phyloP scores from a whole-genome alignment of 2,329 filamentous ascomycete species.

The Claviceps monticola region DNA sequence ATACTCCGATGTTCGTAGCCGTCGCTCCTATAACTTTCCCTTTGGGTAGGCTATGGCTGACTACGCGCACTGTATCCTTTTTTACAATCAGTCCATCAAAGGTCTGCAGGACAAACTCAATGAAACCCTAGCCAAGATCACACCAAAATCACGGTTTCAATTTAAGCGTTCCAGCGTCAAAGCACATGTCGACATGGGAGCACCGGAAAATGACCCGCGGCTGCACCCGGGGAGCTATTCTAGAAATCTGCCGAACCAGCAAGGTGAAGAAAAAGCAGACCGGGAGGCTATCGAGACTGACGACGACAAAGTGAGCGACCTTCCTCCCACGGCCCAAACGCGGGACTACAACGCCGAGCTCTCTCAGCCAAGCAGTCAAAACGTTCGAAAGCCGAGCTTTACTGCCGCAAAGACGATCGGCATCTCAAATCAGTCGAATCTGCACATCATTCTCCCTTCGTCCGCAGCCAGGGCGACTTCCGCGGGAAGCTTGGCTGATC shows the following conservation, averaged over 20 bases:
- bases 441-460: conserved; percentile 64
- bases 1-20: conserved; percentile 54
- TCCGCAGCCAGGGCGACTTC: conserved; percentile 58
- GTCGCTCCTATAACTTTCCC: neutral
- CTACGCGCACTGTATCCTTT: neutral
- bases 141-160: conserved; percentile 67
- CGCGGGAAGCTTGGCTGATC: conserved; percentile 57
- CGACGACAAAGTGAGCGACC: conserved; percentile 26
- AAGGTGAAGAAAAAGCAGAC: conserved; percentile 6
- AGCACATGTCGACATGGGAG: conserved; percentile 28
- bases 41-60: neutral
- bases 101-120: conserved; percentile 65
- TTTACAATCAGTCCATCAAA: conserved; percentile 52
- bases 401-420: conserved; percentile 45
- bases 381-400: conserved; percentile 48
- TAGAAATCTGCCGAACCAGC: conserved; percentile 13
- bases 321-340: conserved; percentile 22
- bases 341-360: conserved; percentile 46
- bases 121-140: conserved; percentile 50
- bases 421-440: conserved; percentile 51
- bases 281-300: conserved; percentile 10
- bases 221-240: conserved; percentile 22
- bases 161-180: conserved; percentile 41
- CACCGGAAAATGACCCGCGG: conserved; percentile 28
- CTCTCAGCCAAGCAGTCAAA: conserved; percentile 21